Base-by-base conservation (phyloP, 805 yeast species). In the Sugiyamaella smithiae region DNA sequence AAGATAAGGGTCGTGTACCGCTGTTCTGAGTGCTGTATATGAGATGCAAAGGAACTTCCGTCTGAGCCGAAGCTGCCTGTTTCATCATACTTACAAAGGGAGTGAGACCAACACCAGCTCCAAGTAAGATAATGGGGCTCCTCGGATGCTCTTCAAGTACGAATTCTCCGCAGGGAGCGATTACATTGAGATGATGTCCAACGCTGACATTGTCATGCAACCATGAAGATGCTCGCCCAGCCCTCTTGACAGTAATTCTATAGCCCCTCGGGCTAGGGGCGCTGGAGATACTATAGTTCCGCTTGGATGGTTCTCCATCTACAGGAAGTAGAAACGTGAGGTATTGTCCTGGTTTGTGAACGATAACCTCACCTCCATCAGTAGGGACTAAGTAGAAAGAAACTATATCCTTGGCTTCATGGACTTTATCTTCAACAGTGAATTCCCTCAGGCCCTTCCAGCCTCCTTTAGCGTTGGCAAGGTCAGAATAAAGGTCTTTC, bases 31-130 rank as follows among this genome's bases (percentile, higher is more conserved):
- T 46, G 43, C 55, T 57, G 49, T 67, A 68, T 16, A 75, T 70
- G 55, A 71, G 66, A 38, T 63, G 56, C 41, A 74, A 57, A 6
- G 52, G 57, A n/a, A 71, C 72, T 3, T 55, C 47, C 46, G 65
- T 64, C 5, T 65, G 69, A 24, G 62, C 64, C 8, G 50, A 50
- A 42, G 67, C 59, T 5, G 70, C 75, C 5, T 58, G 43, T 57
- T 78, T 78, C 16, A 73, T 60, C 60, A 81, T 74, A 5, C 86
- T 70, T 28, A 83, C 57, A 26, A 80, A 49, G 28, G 89, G 88
- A 4, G 88, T 84, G 44, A 80, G 77, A 53, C 88, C 88, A 48
- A 81, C 79, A 46, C 88, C 89, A 41, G 82, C 85, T 17, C 79
- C 71, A 47, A 81, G 65, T 24, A 81, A 62, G 1, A 74, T 69